A percentile compares a stretch with the other conserved stretches of the same genome.
Evolutionary conservation across 768 basidiomycete species (phyloP).

Genomic region (Tylopilus plumbeoviolaceoides): DNA sequence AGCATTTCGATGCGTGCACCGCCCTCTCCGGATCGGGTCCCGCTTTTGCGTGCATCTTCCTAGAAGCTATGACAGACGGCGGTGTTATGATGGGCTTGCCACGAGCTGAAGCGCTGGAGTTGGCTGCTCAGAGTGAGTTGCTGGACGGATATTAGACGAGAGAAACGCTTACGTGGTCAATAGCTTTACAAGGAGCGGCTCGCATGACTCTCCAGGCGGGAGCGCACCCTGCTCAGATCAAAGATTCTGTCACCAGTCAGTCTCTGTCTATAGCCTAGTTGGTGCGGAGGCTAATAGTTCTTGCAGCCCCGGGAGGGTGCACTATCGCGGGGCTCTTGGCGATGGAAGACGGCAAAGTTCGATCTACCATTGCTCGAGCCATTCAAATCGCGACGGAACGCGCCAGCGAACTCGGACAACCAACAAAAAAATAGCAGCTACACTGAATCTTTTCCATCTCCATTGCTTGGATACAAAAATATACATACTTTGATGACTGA

Average conservation of each 20-base stretch:
- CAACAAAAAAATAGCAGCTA: conserved; percentile 42
- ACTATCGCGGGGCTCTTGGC: conserved; percentile 97
- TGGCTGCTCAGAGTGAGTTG: conserved; percentile 88
- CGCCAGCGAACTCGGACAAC: conserved; percentile 81
- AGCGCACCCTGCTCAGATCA: conserved; percentile 93
- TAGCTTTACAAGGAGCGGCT: conserved; percentile 94
- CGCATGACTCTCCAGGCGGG: conserved; percentile 89
- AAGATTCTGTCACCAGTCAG: conserved; percentile 96
- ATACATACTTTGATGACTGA: neutral
- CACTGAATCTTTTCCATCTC: neutral
- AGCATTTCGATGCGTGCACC: conserved; percentile 97
- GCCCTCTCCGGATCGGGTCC: conserved; percentile 95
- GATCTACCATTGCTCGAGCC: conserved; percentile 91
- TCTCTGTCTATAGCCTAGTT: conserved; percentile 5
- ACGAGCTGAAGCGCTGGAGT: conserved; percentile 85
- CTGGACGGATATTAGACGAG: neutral
- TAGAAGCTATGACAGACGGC: conserved; percentile 98
- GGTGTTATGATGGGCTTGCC: conserved; percentile 99
- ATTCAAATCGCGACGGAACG: conserved; percentile 93
- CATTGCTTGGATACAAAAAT: neutral
- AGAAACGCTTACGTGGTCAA: neutral
- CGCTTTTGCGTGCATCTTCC: conserved; percentile 92
- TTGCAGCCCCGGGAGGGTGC: conserved; percentile 90
- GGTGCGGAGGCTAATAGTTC: conserved; percentile 1
- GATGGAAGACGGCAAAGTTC: conserved; percentile 89